Base-by-base conservation (phyloP, 192 early-diverging fungal genomes). In the Coemansia sp. region DNA sequence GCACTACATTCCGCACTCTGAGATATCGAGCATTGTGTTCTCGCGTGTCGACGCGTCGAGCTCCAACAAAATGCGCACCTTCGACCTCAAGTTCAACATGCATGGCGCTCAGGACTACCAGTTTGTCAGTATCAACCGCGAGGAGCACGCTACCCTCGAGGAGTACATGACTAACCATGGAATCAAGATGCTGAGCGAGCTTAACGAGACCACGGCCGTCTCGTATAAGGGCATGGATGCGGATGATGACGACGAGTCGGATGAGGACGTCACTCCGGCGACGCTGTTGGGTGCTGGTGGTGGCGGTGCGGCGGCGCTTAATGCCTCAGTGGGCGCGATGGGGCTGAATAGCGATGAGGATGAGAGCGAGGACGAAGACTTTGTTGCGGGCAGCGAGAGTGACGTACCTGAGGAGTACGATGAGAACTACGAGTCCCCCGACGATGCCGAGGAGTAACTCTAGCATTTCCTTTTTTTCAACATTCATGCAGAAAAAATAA, bases 21-120 rank as follows among this genome's bases (percentile, higher is more conserved):
- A 99, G 31, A 94, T 98, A 54, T 82, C 85, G 31, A 87, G 86
- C 19, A 90, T 97, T 17, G 93, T 93, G 17, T 99, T 99, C 74
- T 91, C 93, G 27, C 92, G 97, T 66, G 92, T 84, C 4, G 81
- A 72, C 14, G 66, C 78, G 11, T 74, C 85, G n/a, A 76, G 79
- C 24, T 76, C 85, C 10, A 84, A 74, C 56, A 69, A 84, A 34
- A 74, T 84, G 62, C 85, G 85, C 63, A 99, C 95, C 4, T 95
- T 99, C 82, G 97, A 99, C 75, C 86, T 99, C 77, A 94, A 93
- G 81, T 89, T 99, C 81, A 93, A 90, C 71, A 90, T 97, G 87
- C 88, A 89, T 44, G 83, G 84, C 34, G 86, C 89, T 0, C 85
- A 80, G 35, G 95, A 97, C 59, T 90, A 89, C 74, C 89, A 90